Evolutionary conservation across 257 asterid genomes (phyloP), one percentile per base, ranked within the genome.

Genomic region (Jacaranda copaia): DNA sequence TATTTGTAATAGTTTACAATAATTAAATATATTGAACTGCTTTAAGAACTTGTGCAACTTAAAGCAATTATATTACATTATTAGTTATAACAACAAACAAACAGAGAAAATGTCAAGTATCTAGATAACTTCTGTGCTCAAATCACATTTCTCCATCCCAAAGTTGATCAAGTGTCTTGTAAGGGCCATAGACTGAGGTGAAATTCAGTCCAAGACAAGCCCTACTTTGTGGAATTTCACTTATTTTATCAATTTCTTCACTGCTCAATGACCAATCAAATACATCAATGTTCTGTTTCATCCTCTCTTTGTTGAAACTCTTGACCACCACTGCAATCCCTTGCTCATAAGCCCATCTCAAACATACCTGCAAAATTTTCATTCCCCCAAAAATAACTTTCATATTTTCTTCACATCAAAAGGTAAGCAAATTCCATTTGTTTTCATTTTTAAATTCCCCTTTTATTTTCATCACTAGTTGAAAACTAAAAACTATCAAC

Each of bases 271-370:
- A 78, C 93, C 94, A 91, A 14, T 79, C 76, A 18, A 91, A 89
- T 77, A 93, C 83, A 2, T 84, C 85, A 58, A 80, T 77, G 64
- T 93, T 93, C 78, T 85, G 85, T 57, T 85, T 78, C 97, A 89
- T 92, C 60, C 98, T 87, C 63, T 88, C 90, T 66, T 74, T 82
- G 76, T 85, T 87, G 53, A 85, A 91, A 62, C 97, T 93, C 87
- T 88, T 89, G 25, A 77, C 78, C 62, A 25, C 32, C 32, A 1
- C 32, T 25, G 1, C 32, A 25, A 25, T 25, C 32, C 32, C 32
- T 25, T 25, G 32, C 32, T 25, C 32, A 25, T 25, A 25, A 25
- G 32, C 32, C 32, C 32, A 25, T 25, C 32, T 25, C 79, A 93
- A n/a, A 16, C 90, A 76, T 72, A 91, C 90, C 97, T 92, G 82